phyloP scores from a whole-genome alignment of 2,329 filamentous ascomycete species.

The Colletotrichum aenigma region DNA sequence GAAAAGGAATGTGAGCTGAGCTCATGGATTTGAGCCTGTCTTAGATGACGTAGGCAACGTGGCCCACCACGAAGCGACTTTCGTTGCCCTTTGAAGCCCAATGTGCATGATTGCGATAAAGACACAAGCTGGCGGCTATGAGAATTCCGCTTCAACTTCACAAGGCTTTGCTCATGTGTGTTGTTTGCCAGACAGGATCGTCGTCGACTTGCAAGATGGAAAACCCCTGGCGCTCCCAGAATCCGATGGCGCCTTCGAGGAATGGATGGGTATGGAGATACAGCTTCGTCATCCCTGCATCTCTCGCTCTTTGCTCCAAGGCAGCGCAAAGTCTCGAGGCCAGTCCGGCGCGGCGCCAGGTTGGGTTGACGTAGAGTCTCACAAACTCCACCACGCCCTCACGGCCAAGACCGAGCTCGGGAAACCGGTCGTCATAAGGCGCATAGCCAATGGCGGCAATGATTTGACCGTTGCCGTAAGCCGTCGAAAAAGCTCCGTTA shows the following conservation, averaged over 20 bases:
- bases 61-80: neutral
- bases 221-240: constrained; percentile 30
- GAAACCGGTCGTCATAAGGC: constrained; percentile 28
- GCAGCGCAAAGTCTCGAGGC: constrained; percentile 26
- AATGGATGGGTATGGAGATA: constrained; percentile 34
- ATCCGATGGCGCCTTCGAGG: constrained; percentile 25
- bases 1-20: neutral
- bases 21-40: neutral
- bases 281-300: constrained; percentile 21
- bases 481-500: constrained; percentile 25
- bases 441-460: constrained; percentile 29
- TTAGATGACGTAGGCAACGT: neutral
- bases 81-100: neutral
- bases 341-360: constrained; percentile 28
- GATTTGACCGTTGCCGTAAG: constrained; percentile 13
- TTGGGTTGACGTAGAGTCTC: constrained; percentile 29
- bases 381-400: constrained; percentile 28
- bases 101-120: neutral
- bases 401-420: constrained; percentile 20
- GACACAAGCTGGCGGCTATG: neutral
- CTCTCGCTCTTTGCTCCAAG: constrained; percentile 19
- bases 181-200: constrained; percentile 30
- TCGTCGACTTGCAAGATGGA: constrained; percentile 22
- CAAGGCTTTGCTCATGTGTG: constrained; percentile 25
- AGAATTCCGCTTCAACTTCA: neutral